Evolutionary conservation across 2,329 filamentous ascomycete species (phyloP).

Genomic region (Triangularia setosa): DNA sequence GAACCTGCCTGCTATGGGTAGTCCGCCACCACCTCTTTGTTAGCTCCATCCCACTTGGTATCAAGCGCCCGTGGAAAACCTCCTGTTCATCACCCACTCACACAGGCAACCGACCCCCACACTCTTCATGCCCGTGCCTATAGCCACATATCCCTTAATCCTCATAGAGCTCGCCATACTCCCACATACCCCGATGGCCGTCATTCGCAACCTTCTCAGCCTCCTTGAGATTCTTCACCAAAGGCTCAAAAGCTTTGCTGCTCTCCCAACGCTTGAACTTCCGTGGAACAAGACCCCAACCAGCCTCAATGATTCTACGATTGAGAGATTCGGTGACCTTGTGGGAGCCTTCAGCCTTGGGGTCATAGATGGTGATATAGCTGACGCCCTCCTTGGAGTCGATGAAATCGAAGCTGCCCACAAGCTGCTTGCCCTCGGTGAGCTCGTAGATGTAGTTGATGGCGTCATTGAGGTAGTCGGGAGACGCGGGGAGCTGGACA

Average conservation of each 20-base stretch:
- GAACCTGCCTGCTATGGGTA: neutral
- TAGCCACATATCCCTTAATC: conserved; percentile 50
- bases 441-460: conserved; percentile 70
- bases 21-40: neutral
- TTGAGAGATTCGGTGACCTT: conserved; percentile 70
- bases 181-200: conserved; percentile 85
- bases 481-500: conserved; percentile 76
- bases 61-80: neutral
- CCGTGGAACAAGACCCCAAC: conserved; percentile 83
- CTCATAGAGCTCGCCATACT: conserved; percentile 95
- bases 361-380: conserved; percentile 85
- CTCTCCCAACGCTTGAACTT: conserved; percentile 93
- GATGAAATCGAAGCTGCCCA: conserved; percentile 85
- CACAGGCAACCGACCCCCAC: neutral
- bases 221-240: conserved; percentile 68
- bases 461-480: conserved; percentile 80
- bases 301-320: conserved; percentile 76
- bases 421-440: conserved; percentile 71
- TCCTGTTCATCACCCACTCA: neutral
- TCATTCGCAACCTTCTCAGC: conserved; percentile 76
- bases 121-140: neutral
- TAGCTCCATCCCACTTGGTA: neutral
- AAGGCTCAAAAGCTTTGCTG: conserved; percentile 61
- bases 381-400: conserved; percentile 74
- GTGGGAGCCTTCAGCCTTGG: conserved; percentile 53